Evolutionary conservation across 495 filamentous ascomycete genomes (phyloP).

Genomic region (Xylaria curta): DNA sequence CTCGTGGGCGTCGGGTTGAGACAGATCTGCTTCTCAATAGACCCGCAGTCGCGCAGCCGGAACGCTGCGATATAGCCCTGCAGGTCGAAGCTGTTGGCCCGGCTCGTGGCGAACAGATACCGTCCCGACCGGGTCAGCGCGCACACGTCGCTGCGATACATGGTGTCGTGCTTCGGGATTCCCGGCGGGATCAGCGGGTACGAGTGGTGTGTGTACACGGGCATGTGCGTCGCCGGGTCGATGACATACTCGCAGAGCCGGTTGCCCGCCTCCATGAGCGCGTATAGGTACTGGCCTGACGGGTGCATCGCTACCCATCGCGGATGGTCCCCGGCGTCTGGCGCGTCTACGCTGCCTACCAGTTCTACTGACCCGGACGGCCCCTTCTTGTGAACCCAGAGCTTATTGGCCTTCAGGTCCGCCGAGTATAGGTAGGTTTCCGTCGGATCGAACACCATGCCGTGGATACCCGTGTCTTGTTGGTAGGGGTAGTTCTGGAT

Average conservation of each 20-base stretch:
- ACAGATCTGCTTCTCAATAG: constrained; percentile 76
- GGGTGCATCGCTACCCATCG: constrained; percentile 85
- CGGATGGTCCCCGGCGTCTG: constrained; percentile 72
- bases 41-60: constrained; percentile 69
- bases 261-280: constrained; percentile 86
- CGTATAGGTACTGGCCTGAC: constrained; percentile 77
- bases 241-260: constrained; percentile 79
- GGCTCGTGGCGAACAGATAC: constrained; percentile 82
- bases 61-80: constrained; percentile 84
- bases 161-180: constrained; percentile 54
- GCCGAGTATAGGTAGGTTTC: constrained; percentile 88
- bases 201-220: constrained; percentile 79
- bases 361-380: constrained; percentile 68
- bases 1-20: constrained; percentile 84
- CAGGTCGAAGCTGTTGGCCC: constrained; percentile 74
- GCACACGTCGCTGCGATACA: constrained; percentile 81
- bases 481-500: constrained; percentile 82
- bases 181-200: constrained; percentile 80
- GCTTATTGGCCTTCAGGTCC: constrained; percentile 81
- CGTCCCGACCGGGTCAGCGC: constrained; percentile 67
- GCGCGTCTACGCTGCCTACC: constrained; percentile 74
- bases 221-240: constrained; percentile 73
- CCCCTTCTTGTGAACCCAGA: constrained; percentile 81
- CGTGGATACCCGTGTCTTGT: constrained; percentile 78
- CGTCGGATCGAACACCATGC: constrained; percentile 85